These are phyloP conservation scores for Teratosphaeria zuluensis DNA, from an alignment of 2,329 filamentous ascomycete species.

Conservation along the genomic window DNA sequence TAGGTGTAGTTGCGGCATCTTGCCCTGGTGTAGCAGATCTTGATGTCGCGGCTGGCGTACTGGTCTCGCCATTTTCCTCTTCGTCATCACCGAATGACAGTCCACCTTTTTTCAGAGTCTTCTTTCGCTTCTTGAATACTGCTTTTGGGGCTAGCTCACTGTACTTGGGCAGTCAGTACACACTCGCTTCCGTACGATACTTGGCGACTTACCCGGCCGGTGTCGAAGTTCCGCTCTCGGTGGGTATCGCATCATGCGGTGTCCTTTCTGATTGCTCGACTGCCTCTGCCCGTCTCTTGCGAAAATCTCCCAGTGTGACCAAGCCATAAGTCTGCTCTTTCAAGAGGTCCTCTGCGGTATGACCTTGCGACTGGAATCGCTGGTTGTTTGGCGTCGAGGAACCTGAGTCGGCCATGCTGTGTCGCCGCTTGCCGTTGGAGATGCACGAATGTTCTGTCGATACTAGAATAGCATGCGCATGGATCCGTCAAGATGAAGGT, in stretches of 20 bases:
- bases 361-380: constrained; percentile 68
- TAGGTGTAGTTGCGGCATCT: constrained; percentile 4
- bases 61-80: constrained; percentile 42
- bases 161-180: constrained; percentile 47
- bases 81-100: constrained; percentile 64
- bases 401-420: constrained; percentile 8
- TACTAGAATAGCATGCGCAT: not conserved
- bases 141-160: constrained; percentile 45
- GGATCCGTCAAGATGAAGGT: not conserved
- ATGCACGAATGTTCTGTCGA: not conserved
- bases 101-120: constrained; percentile 46
- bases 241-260: constrained; percentile 43
- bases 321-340: constrained; percentile 84
- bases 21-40: constrained; percentile 2
- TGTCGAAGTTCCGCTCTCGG: constrained; percentile 50
- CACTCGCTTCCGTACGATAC: not conserved
- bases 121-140: constrained; percentile 49
- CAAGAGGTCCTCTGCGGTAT: constrained; percentile 69
- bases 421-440: not conserved
- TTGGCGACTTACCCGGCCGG: constrained; percentile 47
- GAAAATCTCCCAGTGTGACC: constrained; percentile 84
- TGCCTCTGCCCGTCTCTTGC: constrained; percentile 91
- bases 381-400: constrained; percentile 8
- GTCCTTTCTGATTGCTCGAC: constrained; percentile 67
- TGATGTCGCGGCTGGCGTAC: not conserved